phyloP scores from a whole-genome alignment of 1,284 basidiomycete genomes.

The Lentinus polychrous region DNA sequence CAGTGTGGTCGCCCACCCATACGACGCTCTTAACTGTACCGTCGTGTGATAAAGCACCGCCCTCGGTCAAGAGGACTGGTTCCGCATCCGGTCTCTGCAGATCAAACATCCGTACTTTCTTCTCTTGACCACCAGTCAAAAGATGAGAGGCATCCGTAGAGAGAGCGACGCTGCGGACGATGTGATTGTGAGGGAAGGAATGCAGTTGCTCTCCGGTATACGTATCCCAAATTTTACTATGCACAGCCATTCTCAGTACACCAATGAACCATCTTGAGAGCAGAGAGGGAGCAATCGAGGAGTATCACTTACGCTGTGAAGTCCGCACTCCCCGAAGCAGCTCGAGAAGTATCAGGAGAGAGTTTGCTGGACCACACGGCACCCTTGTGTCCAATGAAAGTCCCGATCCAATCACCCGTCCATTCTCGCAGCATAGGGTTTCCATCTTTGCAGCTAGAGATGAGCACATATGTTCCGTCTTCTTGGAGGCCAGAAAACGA shows the following conservation, averaged over 20 bases:
- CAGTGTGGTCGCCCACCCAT: conserved; percentile 84
- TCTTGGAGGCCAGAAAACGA: conserved; percentile 84
- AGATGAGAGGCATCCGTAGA: conserved; percentile 62
- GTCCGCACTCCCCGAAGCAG: conserved; percentile 93
- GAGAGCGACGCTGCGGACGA: conserved; percentile 91
- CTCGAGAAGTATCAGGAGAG: conserved; percentile 78
- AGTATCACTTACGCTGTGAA: conserved; percentile 81
- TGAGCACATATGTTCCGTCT: conserved; percentile 80
- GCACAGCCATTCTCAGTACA: conserved; percentile 2
- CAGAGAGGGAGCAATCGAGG: neutral
- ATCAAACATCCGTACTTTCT: conserved; percentile 95
- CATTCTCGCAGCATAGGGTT: conserved; percentile 95
- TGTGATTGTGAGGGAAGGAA: conserved; percentile 96
- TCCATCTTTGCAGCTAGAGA: conserved; percentile 95
- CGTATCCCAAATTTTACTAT: conserved; percentile 96
- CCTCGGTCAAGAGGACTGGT: conserved; percentile 70
- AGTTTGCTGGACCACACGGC: conserved; percentile 98
- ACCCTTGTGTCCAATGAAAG: conserved; percentile 97
- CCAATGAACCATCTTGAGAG: conserved; percentile 7
- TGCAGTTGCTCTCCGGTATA: conserved; percentile 82
- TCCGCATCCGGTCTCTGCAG: conserved; percentile 79
- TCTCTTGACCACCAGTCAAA: conserved; percentile 94
- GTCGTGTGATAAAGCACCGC: conserved; percentile 66
- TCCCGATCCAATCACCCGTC: conserved; percentile 99
- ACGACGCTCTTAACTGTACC: conserved; percentile 90